Conservation (phyloP, 352 stramenopile genomes). For the Saprolegnia parasitica region DNA sequence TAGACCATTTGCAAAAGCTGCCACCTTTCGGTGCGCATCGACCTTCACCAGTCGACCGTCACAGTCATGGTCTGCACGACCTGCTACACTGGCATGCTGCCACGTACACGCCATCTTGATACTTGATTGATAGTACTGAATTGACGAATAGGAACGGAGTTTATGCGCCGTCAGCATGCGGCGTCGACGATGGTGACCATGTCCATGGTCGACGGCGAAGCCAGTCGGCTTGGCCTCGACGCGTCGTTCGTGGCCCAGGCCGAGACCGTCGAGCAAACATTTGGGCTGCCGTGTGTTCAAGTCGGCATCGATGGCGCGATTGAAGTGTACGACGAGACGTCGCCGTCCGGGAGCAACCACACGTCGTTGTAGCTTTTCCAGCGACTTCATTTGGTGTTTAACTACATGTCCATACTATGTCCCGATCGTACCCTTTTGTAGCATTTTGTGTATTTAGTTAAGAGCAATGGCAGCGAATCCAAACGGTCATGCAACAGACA, state of each 20-base stretch:
- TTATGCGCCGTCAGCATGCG: neutral
- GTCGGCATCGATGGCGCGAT: no score
- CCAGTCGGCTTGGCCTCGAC: conserved; percentile 1
- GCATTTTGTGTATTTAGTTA: no score
- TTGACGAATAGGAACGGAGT: neutral
- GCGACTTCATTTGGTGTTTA: neutral
- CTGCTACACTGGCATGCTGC: neutral
- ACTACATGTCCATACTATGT: neutral
- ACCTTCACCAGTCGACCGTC: neutral
- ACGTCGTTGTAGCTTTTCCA: neutral
- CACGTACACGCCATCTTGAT: neutral
- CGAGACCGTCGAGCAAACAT: neutral
- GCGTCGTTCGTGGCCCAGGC: neutral
- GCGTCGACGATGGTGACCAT: conserved; percentile 1
- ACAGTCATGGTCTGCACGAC: neutral
- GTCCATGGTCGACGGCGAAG: neutral
- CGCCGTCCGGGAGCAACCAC: neutral
- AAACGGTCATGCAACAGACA: no score
- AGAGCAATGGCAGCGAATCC: no score
- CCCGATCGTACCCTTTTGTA: no score
- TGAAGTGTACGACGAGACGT: neutral
- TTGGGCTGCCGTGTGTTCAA: neutral
- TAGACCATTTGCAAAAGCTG: conserved; percentile 11
- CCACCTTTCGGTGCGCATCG: neutral
- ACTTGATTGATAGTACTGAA: neutral